Base-by-base conservation (phyloP, 148 eudicot species). In the Spergularia bocconei region DNA sequence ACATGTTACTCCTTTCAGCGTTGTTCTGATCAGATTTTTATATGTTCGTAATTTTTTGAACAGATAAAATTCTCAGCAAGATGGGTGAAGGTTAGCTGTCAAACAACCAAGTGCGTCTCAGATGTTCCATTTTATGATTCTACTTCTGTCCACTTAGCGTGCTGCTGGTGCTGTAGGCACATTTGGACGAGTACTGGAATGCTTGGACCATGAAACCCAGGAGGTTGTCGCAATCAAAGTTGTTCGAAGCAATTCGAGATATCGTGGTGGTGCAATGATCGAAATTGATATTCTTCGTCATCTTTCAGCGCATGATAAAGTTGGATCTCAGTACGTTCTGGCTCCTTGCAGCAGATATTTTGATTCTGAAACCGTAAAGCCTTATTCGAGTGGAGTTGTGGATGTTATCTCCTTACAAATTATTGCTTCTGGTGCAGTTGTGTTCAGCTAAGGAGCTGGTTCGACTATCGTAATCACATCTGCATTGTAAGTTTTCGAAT, bases 51-150 rank as follows among this genome's bases (percentile, higher is more conserved):
- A 77, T 33, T 39, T 81, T 54, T 41, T 74, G 13, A 58, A 55
- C 93, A 91, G 96, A 91, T 87, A 87, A 90, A 79, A 89, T 93
- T 74, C 91, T 86, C 69, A 78, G 89, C 84, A 89, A 89, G 86
- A 93, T 93, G 91, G 98, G 98, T 80, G 98, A 93, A 93, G 98
- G 98, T 93, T 87, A 85, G 93, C 88, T 67, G 90, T 84, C 83
- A 82, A 81, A 75, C 82, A 83, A 81, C 66, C 84, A 75, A 86
- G 77, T 86, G 78, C 82, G 74, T 83, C 73, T 86, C 85, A 87
- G 88, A 82, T 80, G 84, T 87, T 84, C 77, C 76, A 76, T 86
- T 83, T 85, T 81, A 78, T 83, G 83, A 81, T 85, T 82, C 77
- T 84, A 66, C 82, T 77, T 85, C 82, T 85, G 80, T 84, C 79